Base-by-base conservation (phyloP, 768 basidiomycete genomes). In the Serendipita sp. region DNA sequence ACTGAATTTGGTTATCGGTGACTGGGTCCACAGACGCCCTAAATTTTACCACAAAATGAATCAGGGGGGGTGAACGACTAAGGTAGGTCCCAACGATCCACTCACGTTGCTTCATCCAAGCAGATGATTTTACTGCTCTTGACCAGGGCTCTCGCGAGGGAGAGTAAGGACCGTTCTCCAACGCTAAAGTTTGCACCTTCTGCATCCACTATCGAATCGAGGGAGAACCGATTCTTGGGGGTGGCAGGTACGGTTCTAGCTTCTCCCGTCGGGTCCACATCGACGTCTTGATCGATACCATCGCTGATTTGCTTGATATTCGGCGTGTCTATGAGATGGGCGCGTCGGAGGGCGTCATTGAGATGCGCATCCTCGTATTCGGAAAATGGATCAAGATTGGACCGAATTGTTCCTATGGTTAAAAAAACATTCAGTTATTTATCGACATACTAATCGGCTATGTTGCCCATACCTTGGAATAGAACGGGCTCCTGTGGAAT, bases 101-200 rank as follows among this genome's bases (percentile, higher is more conserved):
- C 37, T 40, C 37, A 50, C 2, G 71, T 72, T 1, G 71, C 72
- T 63, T 69, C 66, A 52, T 66, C 67, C 16, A 68, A 46, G 8
- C 68, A 63, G 18, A 67, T 43, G 13, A 68, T 45, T 44, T 68
- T 68, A 27, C 65, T 67, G 58, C 63, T 43, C 31, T 68, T 44
- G 13, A 66, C 65, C 27, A 69, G 66, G 13, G 76, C 77, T 60
- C 77, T 67, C 0, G 76, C 71, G 63, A 71, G 68, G 11, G 73
- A 73, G 1, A 77, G 66, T 2, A 78, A 69, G 62, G 77, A 76
- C n/a, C 76, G 66, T 66, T 78, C 75, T 8, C 77, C 77, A 16
- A 75, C 72, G 13, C 73, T 74, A 67, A 77, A 74, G 65, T 77
- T 78, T 27, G 68, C 67, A 27, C 76, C 76, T 15, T 75, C 76